Percentiles rank a stretch among this genome's conserved stretches.
Evolutionary conservation across 129 eudicot species (phyloP).

Genomic region (Flaveria ramosissima): DNA sequence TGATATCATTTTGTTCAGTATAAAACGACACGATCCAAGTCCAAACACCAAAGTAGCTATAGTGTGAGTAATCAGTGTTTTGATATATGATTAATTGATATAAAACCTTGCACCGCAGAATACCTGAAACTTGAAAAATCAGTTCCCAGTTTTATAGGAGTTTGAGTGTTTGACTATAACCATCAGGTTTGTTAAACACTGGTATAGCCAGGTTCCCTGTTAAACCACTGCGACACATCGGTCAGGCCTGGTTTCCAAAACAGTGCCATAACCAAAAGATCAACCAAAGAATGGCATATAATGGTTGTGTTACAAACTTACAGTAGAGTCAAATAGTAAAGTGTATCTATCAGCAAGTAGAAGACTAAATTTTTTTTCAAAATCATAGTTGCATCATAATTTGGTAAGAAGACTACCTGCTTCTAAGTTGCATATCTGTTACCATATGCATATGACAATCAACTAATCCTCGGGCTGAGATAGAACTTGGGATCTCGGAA

Average conservation of each 20-base stretch:
- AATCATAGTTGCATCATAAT: not conserved
- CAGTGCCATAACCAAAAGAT: not conserved
- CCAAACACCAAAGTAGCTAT: no score
- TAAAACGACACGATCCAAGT: no score
- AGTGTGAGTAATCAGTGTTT: no score
- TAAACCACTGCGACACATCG: no score
- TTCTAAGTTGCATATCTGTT: no score
- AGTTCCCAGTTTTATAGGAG: not conserved
- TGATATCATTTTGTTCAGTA: no score
- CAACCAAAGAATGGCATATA: not conserved
- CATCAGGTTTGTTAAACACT: not conserved
- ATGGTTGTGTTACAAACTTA: not conserved
- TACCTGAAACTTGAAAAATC: not conserved
- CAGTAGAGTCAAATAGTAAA: not conserved
- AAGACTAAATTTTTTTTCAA: not conserved
- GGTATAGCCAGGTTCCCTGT: not conserved
- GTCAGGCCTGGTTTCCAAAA: no score
- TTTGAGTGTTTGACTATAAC: not conserved
- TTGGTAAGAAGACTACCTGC: no score
- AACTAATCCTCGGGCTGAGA: slow-evolving; percentile 66
- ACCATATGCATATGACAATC: slow-evolving; percentile 6
- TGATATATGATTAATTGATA: no score
- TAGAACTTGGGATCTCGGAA: slow-evolving; percentile 79
- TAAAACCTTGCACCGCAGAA: no score
- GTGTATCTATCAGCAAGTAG: not conserved